A percentile compares a stretch with the other conserved stretches of the same genome.
phyloP scores from a whole-genome alignment of 2,329 filamentous ascomycete species.

The Curvularia lunata region DNA sequence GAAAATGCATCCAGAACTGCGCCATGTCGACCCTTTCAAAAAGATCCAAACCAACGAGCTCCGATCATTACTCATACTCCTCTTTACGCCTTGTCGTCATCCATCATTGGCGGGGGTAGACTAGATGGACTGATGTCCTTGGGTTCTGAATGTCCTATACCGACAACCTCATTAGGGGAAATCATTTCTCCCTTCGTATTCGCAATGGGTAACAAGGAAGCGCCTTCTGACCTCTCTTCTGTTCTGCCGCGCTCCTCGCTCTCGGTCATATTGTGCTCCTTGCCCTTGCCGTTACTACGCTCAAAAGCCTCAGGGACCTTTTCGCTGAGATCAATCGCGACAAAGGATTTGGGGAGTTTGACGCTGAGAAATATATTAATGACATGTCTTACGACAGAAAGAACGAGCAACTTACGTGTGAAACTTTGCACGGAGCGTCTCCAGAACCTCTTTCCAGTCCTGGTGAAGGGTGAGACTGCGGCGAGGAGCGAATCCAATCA shows the following conservation, averaged over 20 bases:
- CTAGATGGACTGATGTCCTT: slow-evolving; percentile 12
- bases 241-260: slow-evolving; percentile 26
- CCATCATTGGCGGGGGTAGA: slow-evolving; percentile 20
- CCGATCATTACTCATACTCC: not conserved
- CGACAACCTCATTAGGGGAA: not conserved
- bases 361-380: slow-evolving; percentile 44
- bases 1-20: not conserved
- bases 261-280: slow-evolving; percentile 28
- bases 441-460: slow-evolving; percentile 97
- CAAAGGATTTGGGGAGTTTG: slow-evolving; percentile 59
- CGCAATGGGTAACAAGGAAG: slow-evolving; percentile 13
- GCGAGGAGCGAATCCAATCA: slow-evolving; percentile 91
- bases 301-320: slow-evolving; percentile 56
- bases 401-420: slow-evolving; percentile 71
- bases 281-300: slow-evolving; percentile 25
- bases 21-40: not conserved
- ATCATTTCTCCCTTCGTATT: slow-evolving; percentile 10
- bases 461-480: slow-evolving; percentile 87
- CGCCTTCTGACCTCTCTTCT: slow-evolving; percentile 24
- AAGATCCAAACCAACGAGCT: not conserved
- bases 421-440: slow-evolving; percentile 92
- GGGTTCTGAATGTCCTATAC: slow-evolving; percentile 2
- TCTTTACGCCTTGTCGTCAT: slow-evolving; percentile 8
- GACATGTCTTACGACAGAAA: not conserved
- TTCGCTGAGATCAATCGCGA: slow-evolving; percentile 58